phyloP scores from a whole-genome alignment of 371 early-diverging fungal species.

The Phascolomyces articulosus region DNA sequence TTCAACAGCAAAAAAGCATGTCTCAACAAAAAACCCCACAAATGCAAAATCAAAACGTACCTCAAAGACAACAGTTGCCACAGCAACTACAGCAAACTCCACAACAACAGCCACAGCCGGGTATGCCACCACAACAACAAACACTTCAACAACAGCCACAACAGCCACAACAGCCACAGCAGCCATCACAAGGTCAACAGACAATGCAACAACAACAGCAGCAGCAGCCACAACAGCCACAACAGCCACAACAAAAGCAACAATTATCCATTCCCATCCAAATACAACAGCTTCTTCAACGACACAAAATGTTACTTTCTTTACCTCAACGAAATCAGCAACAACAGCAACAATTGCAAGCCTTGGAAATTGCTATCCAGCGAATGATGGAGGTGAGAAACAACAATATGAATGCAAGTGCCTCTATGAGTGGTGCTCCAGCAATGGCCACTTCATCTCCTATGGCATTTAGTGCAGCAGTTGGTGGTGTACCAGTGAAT shows the following conservation, averaged over 20 bases:
- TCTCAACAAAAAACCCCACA: slow-evolving; percentile 1
- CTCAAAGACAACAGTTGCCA: slow-evolving; percentile 14
- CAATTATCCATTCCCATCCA: neutral
- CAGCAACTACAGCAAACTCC: slow-evolving; percentile 12
- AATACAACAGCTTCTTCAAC: slow-evolving; percentile 15
- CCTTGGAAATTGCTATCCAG: slow-evolving; percentile 18
- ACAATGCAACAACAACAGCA: slow-evolving; percentile 27
- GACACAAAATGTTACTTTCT: slow-evolving; percentile 2
- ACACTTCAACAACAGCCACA: slow-evolving; percentile 14
- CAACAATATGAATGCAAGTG: slow-evolving; percentile 5
- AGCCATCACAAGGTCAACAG: slow-evolving; percentile 22
- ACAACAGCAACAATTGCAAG: slow-evolving; percentile 39
- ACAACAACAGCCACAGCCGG: slow-evolving; percentile 14
- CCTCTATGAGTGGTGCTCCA: slow-evolving; percentile 9
- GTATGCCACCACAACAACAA: slow-evolving; percentile 14
- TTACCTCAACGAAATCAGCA: slow-evolving; percentile 12
- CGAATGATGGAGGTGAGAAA: slow-evolving; percentile 8
- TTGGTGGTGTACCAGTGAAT: slow-evolving; percentile 15
- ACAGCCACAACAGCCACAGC: slow-evolving; percentile 21
- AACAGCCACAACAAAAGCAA: slow-evolving; percentile 15
- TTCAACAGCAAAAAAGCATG: neutral
- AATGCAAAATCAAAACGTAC: slow-evolving; percentile 6
- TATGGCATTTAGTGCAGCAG: slow-evolving; percentile 14
- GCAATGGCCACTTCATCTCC: slow-evolving; percentile 19
- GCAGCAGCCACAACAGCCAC: slow-evolving; percentile 25